These are phyloP conservation scores for Magnusiomyces suaveolens DNA, from an alignment of 1,139 yeast genomes.

Conservation along the genomic window DNA sequence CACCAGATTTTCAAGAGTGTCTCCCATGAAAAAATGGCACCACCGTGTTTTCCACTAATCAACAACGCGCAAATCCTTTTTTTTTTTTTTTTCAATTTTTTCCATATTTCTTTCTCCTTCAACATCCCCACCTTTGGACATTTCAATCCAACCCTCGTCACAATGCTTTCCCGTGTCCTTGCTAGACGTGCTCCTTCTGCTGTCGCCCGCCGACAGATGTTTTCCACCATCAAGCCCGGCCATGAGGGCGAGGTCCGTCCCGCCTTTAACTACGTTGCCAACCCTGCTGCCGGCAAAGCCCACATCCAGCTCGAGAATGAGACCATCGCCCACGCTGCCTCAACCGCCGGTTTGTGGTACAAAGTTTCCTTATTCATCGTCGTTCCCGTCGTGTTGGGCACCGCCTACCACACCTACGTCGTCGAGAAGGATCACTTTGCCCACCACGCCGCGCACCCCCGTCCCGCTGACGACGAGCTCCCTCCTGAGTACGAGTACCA, in stretches of 20 bases:
- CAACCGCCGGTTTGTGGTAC: constrained; percentile 73
- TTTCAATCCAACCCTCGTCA: constrained; percentile 3
- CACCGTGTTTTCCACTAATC: background rate
- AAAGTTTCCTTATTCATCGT: constrained; percentile 74
- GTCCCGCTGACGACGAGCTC: constrained; percentile 68
- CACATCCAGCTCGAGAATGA: constrained; percentile 44
- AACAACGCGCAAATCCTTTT: background rate
- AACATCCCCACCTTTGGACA: background rate
- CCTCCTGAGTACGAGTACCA: constrained; percentile 84
- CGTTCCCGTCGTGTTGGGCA: constrained; percentile 64
- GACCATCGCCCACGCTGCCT: constrained; percentile 66
- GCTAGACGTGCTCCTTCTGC: constrained; percentile 17
- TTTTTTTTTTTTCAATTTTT: background rate
- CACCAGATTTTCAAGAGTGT: background rate
- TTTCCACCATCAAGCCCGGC: constrained; percentile 27
- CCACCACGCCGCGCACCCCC: constrained; percentile 58
- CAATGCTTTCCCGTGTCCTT: constrained; percentile 15
- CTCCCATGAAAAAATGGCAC: constrained; percentile 7
- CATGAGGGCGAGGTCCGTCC: constrained; percentile 23
- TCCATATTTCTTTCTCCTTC: background rate
- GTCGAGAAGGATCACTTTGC: constrained; percentile 81
- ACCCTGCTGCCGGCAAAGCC: constrained; percentile 46
- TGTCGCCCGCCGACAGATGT: constrained; percentile 16
- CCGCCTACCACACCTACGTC: constrained; percentile 71
- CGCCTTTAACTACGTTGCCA: constrained; percentile 33